A percentile compares a stretch with the other conserved stretches of the same genome.
Conservation (phyloP, 2,329 filamentous ascomycete genomes). For the Tothia fuscella region DNA sequence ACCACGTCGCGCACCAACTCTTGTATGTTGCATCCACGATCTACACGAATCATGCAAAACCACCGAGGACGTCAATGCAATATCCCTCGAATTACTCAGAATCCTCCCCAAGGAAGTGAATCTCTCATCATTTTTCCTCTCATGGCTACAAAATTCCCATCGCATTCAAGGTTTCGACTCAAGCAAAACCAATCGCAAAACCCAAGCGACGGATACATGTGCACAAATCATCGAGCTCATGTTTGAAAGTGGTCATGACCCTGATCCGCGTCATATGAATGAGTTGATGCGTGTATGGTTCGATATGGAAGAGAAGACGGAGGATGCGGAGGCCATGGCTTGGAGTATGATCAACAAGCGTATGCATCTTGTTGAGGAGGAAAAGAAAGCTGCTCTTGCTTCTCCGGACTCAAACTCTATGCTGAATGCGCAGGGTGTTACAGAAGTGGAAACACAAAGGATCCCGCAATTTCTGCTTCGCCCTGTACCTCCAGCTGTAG, state of each 20-base stretch:
- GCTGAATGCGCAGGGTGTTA: too few species aligned
- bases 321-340: constrained; percentile 5
- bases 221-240: constrained; percentile 8
- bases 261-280: background rate
- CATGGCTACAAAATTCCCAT: background rate
- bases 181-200: too few species aligned
- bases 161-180: too few species aligned
- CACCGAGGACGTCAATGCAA: background rate
- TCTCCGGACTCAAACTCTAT: background rate
- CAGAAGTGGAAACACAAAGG: too few species aligned
- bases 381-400: background rate
- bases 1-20: background rate
- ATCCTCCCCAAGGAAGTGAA: background rate
- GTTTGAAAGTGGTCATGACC: constrained; percentile 5
- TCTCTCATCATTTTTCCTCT: background rate
- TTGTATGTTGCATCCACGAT: background rate
- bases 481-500: background rate
- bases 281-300: constrained; percentile 4
- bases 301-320: background rate
- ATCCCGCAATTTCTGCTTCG: constrained; percentile 5
- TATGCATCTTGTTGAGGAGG: background rate
- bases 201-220: background rate
- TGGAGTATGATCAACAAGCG: constrained; percentile 6
- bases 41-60: background rate
- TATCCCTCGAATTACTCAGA: constrained; percentile 1